phyloP scores from a whole-genome alignment of 495 filamentous ascomycete species.

The Penicillium flavigenum region DNA sequence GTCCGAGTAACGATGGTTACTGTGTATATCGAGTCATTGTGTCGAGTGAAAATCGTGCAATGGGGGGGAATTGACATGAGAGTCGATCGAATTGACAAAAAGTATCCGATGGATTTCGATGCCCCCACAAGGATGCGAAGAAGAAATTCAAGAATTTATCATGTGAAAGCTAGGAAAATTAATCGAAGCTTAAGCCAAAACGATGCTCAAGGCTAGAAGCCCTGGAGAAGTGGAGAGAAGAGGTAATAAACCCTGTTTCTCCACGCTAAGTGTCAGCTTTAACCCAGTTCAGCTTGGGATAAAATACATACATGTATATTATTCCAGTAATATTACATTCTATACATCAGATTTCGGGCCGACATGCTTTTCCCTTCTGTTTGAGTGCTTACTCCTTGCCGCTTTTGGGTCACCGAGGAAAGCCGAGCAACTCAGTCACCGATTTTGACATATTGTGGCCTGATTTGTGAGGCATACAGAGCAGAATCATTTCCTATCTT shows the following conservation, averaged over 20 bases:
- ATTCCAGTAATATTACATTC: no score
- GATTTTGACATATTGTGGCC: neutral
- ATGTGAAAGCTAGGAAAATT: neutral
- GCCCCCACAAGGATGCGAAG: neutral
- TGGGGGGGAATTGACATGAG: neutral
- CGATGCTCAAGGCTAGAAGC: neutral
- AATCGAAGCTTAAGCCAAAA: neutral
- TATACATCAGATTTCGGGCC: no score
- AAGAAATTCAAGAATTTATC: neutral
- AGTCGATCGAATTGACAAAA: neutral
- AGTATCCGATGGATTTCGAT: neutral
- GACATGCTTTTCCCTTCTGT: no score
- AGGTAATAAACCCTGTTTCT: neutral
- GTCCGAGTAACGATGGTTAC: conserved; percentile 11
- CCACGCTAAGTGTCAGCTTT: neutral
- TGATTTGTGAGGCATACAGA: neutral
- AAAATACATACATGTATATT: no score
- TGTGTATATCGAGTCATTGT: conserved; percentile 12
- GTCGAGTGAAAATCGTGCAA: neutral
- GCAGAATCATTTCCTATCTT: neutral
- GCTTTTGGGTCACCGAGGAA: no score
- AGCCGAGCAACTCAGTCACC: no score
- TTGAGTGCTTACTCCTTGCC: no score
- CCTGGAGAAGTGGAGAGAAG: neutral
- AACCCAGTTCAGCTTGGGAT: no score